Conservation (phyloP, 768 basidiomycete genomes). For the Tylopilus sp. region DNA sequence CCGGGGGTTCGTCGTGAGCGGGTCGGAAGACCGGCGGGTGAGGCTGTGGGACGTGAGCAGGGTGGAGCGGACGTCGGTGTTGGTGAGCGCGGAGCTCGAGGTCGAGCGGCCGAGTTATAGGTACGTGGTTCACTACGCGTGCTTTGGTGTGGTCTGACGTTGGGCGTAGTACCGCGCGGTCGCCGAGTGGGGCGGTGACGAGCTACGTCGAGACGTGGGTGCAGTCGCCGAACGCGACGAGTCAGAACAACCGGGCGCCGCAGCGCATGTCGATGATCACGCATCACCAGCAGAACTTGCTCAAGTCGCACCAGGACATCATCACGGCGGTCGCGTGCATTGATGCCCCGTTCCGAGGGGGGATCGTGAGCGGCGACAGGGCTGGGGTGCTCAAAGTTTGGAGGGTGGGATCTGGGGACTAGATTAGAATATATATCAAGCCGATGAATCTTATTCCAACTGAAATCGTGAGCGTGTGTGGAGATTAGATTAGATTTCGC, state of each 20-base stretch:
- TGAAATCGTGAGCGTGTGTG: too few relatives aligned
- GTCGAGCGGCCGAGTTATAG: constrained; percentile 74
- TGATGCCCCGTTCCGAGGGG: constrained; percentile 90
- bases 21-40: constrained; percentile 86
- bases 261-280: constrained; percentile 77
- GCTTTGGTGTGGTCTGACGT: not conserved
- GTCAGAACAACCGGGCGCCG: constrained; percentile 62
- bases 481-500: too few relatives aligned
- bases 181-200: constrained; percentile 42
- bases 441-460: too few relatives aligned
- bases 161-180: constrained; percentile 29
- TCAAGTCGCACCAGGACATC: constrained; percentile 88
- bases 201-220: constrained; percentile 67
- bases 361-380: constrained; percentile 88
- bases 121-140: constrained; percentile 35
- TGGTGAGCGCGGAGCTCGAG: constrained; percentile 78
- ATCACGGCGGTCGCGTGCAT: constrained; percentile 83
- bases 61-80: constrained; percentile 67
- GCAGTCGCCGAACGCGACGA: constrained; percentile 37
- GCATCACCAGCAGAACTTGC: constrained; percentile 77
- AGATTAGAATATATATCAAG: too few relatives aligned
- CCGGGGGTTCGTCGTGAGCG: constrained; percentile 78
- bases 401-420: constrained; percentile 60
- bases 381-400: constrained; percentile 90
- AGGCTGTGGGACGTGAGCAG: constrained; percentile 84